Percentiles rank a stretch among this genome's conserved stretches.
Conservation (phyloP, 1,284 basidiomycete species). For the Fomitopsis betulina region DNA sequence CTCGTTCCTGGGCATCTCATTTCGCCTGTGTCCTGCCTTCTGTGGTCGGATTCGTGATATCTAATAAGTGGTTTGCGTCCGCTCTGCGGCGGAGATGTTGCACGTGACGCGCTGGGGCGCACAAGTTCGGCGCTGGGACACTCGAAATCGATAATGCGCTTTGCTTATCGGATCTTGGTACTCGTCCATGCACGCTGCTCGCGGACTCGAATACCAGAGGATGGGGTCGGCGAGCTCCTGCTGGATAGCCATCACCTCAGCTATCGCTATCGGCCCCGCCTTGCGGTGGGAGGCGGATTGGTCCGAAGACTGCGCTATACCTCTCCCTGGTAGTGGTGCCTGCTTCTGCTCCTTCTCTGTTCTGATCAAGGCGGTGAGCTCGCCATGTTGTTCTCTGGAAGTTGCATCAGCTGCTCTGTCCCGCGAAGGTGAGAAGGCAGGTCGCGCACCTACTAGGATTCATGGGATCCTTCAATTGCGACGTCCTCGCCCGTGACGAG, state of each 20-base stretch:
- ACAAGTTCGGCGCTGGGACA: background rate
- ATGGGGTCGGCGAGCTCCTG: constrained; percentile 3
- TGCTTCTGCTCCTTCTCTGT: constrained; percentile 7
- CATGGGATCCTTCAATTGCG: background rate
- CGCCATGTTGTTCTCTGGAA: constrained; percentile 2
- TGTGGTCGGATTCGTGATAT: background rate
- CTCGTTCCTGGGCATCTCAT: constrained; percentile 4
- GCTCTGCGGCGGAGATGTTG: background rate
- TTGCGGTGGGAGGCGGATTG: constrained; percentile 13
- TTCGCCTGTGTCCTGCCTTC: constrained; percentile 1
- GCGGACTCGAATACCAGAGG: background rate
- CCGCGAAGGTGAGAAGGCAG: background rate
- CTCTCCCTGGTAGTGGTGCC: background rate
- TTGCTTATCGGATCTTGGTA: constrained; percentile 24
- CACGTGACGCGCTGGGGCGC: constrained; percentile 5
- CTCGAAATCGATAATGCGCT: constrained; percentile 19
- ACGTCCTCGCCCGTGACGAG: background rate
- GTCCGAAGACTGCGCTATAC: constrained; percentile 5
- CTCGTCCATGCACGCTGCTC: constrained; percentile 8
- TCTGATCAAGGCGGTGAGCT: constrained; percentile 6
- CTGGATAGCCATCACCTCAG: background rate
- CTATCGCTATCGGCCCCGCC: constrained; percentile 10
- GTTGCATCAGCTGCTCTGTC: constrained; percentile 1
- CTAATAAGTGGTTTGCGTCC: no score
- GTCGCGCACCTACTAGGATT: background rate